phyloP scores from a whole-genome alignment of 2,329 filamentous ascomycete genomes.

The Polytolypa hystricis region DNA sequence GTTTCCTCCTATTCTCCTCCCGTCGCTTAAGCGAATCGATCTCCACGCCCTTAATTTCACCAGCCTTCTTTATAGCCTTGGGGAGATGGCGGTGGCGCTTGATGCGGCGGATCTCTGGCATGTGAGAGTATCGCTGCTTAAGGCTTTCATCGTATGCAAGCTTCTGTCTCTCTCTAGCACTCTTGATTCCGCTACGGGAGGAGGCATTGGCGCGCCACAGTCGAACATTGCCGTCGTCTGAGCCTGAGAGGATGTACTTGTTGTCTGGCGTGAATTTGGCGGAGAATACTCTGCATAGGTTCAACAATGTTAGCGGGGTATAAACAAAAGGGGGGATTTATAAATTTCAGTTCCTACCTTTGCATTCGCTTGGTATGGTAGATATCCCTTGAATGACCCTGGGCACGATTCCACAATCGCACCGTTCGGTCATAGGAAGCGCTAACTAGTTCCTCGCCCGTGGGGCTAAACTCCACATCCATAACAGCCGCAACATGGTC shows the following conservation, averaged over 20 bases:
- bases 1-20: slow-evolving; percentile 89
- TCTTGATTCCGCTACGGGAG: slow-evolving; percentile 72
- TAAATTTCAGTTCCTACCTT: slow-evolving; percentile 29
- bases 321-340: background rate
- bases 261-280: slow-evolving; percentile 78
- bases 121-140: slow-evolving; percentile 75
- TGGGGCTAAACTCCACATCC: slow-evolving; percentile 92
- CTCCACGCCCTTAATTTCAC: slow-evolving; percentile 87
- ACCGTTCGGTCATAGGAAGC: slow-evolving; percentile 84
- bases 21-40: slow-evolving; percentile 75
- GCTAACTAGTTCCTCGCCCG: slow-evolving; percentile 83
- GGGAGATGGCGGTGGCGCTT: slow-evolving; percentile 83
- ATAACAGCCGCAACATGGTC: slow-evolving; percentile 88
- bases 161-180: slow-evolving; percentile 70
- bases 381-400: slow-evolving; percentile 79
- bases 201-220: slow-evolving; percentile 86
- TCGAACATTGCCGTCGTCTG: slow-evolving; percentile 83
- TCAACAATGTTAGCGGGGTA: too few relatives aligned
- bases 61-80: slow-evolving; percentile 88
- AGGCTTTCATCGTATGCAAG: slow-evolving; percentile 86
- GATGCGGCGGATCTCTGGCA: slow-evolving; percentile 92
- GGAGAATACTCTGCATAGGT: slow-evolving; percentile 57
- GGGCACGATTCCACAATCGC: slow-evolving; percentile 67
- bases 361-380: slow-evolving; percentile 99
- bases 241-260: slow-evolving; percentile 80